Evolutionary conservation across 257 asterid genomes (phyloP), one percentile per base, ranked within the genome.

Genomic region (Solanum tarapatanum): DNA sequence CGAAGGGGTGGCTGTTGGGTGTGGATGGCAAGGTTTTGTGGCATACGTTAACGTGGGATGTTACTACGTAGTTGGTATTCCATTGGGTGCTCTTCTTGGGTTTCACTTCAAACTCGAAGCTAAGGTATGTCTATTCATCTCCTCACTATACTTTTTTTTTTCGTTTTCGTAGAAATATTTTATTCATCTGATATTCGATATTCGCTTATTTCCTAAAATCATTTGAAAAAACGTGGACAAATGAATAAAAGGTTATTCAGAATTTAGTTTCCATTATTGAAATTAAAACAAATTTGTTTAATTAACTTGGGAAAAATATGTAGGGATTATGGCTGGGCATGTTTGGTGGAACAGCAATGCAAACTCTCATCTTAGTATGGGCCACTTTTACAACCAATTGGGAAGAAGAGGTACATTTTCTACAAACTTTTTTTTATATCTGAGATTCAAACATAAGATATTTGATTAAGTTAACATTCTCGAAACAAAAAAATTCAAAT

Each of bases 21-120:
- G 92, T 32, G 92, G 92, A 74, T 90, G 90, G 92, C 91, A 90
- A 86, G 84, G 70, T 24, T 89, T 87, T 66, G 91, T 90, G 37
- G 92, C 92, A 7, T 90, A 89, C 33, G 90, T 90, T 55, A 90
- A 90, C 48, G 82, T 90, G 12, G 92, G 89, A 64, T 89, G 91
- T 72, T 90, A 89, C 76, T 87, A 87, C 8, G 82, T 72, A 26
- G 88, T 89, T 9, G 91, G 91, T 2, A 36, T 91, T 84, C 92
- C 91, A 11, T 64, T 86, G 12, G 90, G 90, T 10, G 21, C 84
- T 21, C 55, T 90, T 24, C 91, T 90, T 58, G 90, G 87, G 23
- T 87, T 89, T 69, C 41, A 75, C 36, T 89, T 89, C 83, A 39
- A 89, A 1, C 84, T 82, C 72, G 87, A 87, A 28, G 90, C 90